A percentile compares a stretch with the other conserved stretches of the same genome.
Conservation (phyloP, 257 asterid species). For the Anisodus acutangulus region DNA sequence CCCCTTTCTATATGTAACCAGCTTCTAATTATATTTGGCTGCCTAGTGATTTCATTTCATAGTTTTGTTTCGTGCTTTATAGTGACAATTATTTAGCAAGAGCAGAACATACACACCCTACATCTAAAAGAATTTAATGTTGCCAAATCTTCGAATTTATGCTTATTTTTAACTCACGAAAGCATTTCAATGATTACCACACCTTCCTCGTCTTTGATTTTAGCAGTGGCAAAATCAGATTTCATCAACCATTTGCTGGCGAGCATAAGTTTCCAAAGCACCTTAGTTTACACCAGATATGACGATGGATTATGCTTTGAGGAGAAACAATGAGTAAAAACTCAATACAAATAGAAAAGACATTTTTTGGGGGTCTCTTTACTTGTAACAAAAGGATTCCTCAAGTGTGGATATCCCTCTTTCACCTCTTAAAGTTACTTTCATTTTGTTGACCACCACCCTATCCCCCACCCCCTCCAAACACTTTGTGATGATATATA, state of each 20-base stretch:
- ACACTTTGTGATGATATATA: too few relatives aligned
- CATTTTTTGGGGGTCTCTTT: neutral
- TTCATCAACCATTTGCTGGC: neutral
- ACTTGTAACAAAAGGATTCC: conserved; percentile 32
- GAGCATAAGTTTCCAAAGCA: neutral
- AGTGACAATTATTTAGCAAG: neutral
- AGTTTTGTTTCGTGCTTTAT: neutral
- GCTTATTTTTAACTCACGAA: neutral
- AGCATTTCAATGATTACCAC: neutral
- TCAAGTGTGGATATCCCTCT: conserved; percentile 24
- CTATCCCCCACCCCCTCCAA: neutral
- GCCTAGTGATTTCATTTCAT: neutral
- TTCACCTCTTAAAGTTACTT: conserved; percentile 28
- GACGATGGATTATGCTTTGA: conserved; percentile 4
- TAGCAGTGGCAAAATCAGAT: neutral
- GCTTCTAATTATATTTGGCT: neutral
- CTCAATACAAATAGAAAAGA: conserved; percentile 18
- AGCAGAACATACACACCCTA: neutral
- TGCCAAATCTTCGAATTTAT: neutral
- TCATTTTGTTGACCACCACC: conserved; percentile 28
- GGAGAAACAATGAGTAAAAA: neutral
- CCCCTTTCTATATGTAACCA: neutral
- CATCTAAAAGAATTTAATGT: neutral
- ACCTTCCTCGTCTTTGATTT: neutral
- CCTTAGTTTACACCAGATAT: neutral